Conservation (phyloP, 257 asterid genomes). For the Misopates orontium region DNA sequence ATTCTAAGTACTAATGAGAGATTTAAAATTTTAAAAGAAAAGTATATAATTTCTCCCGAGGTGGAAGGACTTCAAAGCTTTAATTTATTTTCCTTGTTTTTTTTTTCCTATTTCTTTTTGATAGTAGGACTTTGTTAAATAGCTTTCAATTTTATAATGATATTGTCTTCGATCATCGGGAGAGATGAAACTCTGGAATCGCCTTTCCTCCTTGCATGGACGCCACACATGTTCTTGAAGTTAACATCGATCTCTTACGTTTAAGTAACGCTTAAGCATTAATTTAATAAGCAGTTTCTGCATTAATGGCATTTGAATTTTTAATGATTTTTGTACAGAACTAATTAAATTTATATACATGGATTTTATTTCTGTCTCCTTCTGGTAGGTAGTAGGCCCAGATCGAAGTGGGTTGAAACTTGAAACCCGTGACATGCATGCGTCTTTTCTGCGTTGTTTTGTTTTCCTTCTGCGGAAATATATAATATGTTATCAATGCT, state of each 20-base stretch:
- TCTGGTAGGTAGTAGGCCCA: conserved; percentile 3
- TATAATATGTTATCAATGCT: not conserved
- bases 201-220: conserved; percentile 27
- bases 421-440: conserved; percentile 37
- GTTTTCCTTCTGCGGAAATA: conserved; percentile 9
- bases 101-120: no score
- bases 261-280: conserved; percentile 21
- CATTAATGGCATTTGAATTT: not conserved
- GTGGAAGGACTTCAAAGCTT: no score
- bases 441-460: conserved; percentile 8
- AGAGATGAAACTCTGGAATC: conserved; percentile 21
- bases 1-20: no score
- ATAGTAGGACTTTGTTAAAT: no score
- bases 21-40: no score
- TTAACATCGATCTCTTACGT: conserved; percentile 2
- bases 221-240: conserved; percentile 22
- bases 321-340: not conserved
- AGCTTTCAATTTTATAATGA: no score
- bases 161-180: conserved; percentile 8
- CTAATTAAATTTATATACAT: not conserved
- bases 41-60: no score
- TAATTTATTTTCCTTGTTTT: no score
- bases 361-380: not conserved
- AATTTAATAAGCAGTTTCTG: not conserved
- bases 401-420: not conserved